phyloP scores from a whole-genome alignment of 352 stramenopile species.

The Halophytophthora batemanensis region DNA sequence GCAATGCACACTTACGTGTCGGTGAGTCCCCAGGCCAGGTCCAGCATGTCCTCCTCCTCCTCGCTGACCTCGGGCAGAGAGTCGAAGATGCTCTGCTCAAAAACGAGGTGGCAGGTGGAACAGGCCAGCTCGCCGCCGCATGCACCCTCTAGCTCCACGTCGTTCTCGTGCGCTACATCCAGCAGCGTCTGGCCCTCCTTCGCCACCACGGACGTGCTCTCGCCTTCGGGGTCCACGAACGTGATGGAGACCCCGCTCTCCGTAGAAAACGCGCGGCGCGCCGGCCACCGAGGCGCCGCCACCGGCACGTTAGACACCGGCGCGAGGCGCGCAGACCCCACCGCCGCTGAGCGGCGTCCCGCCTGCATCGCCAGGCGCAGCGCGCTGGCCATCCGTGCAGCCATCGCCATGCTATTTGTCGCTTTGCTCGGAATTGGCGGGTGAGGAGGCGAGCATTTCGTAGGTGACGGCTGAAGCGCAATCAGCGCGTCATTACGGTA shows the following conservation, averaged over 20 bases:
- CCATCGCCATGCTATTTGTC: constrained; percentile 3
- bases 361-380: constrained; percentile 9
- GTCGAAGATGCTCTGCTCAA: constrained; percentile 89
- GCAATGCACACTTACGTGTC: constrained; percentile 82
- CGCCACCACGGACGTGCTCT: constrained; percentile 65
- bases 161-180: constrained; percentile 91
- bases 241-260: constrained; percentile 64
- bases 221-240: constrained; percentile 82
- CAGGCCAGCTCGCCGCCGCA: constrained; percentile 92
- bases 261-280: constrained; percentile 35
- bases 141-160: constrained; percentile 92
- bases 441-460: no score
- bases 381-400: constrained; percentile 1
- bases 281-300: background rate
- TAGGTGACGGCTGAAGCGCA: no score
- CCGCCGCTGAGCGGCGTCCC: constrained; percentile 4
- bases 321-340: background rate
- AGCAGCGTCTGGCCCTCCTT: constrained; percentile 76
- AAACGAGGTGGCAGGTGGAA: constrained; percentile 93
- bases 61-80: constrained; percentile 85
- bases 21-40: constrained; percentile 92
- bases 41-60: constrained; percentile 96
- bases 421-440: no score
- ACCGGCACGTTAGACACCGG: background rate
- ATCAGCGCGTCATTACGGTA: no score